Base-by-base conservation (phyloP, 1,284 basidiomycete genomes). In the Cutaneotrichosporon sp. region DNA sequence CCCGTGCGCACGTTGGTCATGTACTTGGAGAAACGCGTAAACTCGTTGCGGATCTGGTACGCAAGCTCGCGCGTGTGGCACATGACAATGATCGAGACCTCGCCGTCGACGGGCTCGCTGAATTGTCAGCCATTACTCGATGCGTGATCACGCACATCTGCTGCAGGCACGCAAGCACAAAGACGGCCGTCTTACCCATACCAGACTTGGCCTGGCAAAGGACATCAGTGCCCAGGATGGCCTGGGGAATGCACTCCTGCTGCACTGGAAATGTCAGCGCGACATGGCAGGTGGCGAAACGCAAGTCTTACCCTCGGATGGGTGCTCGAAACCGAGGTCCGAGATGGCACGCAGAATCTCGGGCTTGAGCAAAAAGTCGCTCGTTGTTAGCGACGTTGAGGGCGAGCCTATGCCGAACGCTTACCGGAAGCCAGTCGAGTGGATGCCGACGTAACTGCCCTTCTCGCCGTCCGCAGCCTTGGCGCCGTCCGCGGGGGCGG, bases 1-100 rank as follows among this genome's bases (percentile, higher is more conserved):
- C 85, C 85, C 69, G 97, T 93, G 61, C 94, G 88, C 65, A 98
- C 91, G 64, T 96, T 90, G 51, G 96, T 93, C 93, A 98, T 97
- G 81, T 97, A 99, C 81, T 98, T 97, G 65, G 90, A 90, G 79
- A 99, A 99, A 51, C 96, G 90, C 49, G 87, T 85, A 79, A 98
- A 99, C 79, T 99, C 96, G 80, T 98, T 99, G 80, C 93, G 92
- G 79, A 99, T 99, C 80, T 99, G 96, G 81, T 92, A 99, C 40
- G 96, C 96, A 51, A 99, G 83, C 80, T 99, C 96, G 67, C 96
- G 90, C 36, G 96, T 99, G 80, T 99, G 96, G 79, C 96, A 99
- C 59, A 99, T 84, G 62, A 98, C 92, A 65, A 99, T 82, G 61
- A 97, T 94, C 47, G 90, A 90, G 51, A 98, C 92, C 77, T 98